phyloP scores from a whole-genome alignment of 164 flowering plant genomes.

The Aristolochia californica region DNA sequence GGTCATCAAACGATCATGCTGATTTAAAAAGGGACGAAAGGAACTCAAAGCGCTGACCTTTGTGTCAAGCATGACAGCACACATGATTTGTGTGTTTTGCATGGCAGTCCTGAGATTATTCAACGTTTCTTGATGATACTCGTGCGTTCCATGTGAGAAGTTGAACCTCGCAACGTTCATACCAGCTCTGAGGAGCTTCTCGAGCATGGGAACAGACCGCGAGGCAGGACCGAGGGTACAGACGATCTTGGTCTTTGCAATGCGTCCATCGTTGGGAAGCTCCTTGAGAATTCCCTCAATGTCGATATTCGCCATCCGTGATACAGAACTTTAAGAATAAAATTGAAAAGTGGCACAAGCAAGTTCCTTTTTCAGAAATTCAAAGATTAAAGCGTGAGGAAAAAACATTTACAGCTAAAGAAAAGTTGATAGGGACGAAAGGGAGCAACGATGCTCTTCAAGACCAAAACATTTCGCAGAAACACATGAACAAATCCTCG shows the following conservation, averaged over 20 bases:
- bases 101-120: constrained; percentile 57
- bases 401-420: background rate
- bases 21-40: background rate
- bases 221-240: constrained; percentile 81
- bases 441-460: too few relatives aligned
- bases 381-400: background rate
- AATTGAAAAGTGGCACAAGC: background rate
- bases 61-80: constrained; percentile 85
- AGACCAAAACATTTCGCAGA: background rate
- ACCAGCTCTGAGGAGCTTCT: constrained; percentile 71
- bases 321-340: background rate
- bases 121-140: constrained; percentile 73
- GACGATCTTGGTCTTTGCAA: constrained; percentile 73
- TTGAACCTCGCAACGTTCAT: constrained; percentile 84
- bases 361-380: background rate
- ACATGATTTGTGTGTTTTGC: constrained; percentile 59
- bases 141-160: constrained; percentile 76
- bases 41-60: constrained; percentile 33
- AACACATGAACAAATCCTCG: background rate
- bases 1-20: background rate
- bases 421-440: too few relatives aligned
- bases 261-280: constrained; percentile 41
- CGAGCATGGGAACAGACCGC: constrained; percentile 52
- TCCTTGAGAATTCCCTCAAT: constrained; percentile 66
- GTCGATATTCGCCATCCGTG: constrained; percentile 23